phyloP scores from a whole-genome alignment of 495 filamentous ascomycete species.

The Pyrenopolyporus hunteri region DNA sequence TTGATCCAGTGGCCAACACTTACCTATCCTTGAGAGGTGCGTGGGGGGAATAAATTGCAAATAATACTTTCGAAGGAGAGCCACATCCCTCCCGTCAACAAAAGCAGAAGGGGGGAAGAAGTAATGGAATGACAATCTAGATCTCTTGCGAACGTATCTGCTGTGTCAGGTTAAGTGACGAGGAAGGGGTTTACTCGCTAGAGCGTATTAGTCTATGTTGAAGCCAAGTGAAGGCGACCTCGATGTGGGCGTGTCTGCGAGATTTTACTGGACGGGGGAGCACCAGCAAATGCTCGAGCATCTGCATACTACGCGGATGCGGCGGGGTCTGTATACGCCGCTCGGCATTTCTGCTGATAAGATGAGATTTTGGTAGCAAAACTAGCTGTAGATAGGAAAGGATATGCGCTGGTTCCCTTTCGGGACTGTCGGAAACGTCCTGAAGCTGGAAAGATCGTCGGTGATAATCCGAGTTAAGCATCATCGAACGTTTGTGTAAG shows the following conservation, averaged over 20 bases:
- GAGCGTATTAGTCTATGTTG: background rate
- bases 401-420: conserved; percentile 5
- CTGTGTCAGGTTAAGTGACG: conserved; percentile 13
- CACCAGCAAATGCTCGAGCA: conserved; percentile 20
- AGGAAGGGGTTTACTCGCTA: conserved; percentile 1
- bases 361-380: conserved; percentile 9
- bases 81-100: background rate
- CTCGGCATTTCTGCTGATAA: conserved; percentile 18
- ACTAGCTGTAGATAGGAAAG: conserved; percentile 14
- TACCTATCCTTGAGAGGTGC: background rate
- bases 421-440: conserved; percentile 8
- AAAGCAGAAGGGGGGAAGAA: background rate
- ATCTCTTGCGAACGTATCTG: conserved; percentile 1
- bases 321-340: conserved; percentile 1
- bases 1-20: background rate
- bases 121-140: background rate
- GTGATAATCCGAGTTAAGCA: background rate
- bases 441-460: conserved; percentile 22
- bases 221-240: conserved; percentile 1
- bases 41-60: background rate
- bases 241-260: too few relatives aligned
- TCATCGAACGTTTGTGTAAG: background rate
- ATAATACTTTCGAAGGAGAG: background rate
- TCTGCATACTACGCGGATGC: conserved; percentile 20
- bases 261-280: conserved; percentile 30